phyloP scores from a whole-genome alignment of 2,329 filamentous ascomycete species.

The Beauveria caledonica region DNA sequence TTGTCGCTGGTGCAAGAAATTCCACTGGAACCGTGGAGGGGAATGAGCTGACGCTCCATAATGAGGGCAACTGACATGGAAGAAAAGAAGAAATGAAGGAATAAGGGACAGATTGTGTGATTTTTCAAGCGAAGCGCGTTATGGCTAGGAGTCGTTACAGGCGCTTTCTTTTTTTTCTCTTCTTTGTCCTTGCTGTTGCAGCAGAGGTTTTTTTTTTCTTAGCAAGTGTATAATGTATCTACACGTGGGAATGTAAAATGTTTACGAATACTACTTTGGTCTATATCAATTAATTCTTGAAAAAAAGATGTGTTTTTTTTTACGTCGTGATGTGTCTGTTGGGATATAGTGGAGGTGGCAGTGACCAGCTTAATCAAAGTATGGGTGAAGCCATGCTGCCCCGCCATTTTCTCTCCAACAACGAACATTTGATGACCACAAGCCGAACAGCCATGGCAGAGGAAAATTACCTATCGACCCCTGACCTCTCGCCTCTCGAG shows the following conservation, averaged over 20 bases:
- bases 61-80: constrained; percentile 16
- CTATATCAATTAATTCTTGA: neutral
- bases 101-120: neutral
- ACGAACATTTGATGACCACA: neutral
- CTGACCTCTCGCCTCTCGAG: constrained; percentile 69
- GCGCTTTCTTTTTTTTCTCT: constrained; percentile 9
- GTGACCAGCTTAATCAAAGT: neutral
- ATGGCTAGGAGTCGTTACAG: neutral
- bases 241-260: constrained; percentile 8
- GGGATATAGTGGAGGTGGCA: neutral
- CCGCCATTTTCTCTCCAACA: constrained; percentile 2
- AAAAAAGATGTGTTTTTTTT: neutral
- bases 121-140: constrained; percentile 8
- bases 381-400: neutral
- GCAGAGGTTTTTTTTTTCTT: constrained; percentile 9
- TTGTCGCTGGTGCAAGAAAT: constrained; percentile 25
- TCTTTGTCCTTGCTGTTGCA: constrained; percentile 6
- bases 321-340: neutral
- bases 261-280: neutral
- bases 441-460: constrained; percentile 5
- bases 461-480: constrained; percentile 30
- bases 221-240: constrained; percentile 12
- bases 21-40: constrained; percentile 20
- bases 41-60: constrained; percentile 29
- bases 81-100: neutral